These are phyloP conservation scores for Penicillium hesseltinei DNA, from an alignment of 2,329 filamentous ascomycete species.

Conservation along the genomic window DNA sequence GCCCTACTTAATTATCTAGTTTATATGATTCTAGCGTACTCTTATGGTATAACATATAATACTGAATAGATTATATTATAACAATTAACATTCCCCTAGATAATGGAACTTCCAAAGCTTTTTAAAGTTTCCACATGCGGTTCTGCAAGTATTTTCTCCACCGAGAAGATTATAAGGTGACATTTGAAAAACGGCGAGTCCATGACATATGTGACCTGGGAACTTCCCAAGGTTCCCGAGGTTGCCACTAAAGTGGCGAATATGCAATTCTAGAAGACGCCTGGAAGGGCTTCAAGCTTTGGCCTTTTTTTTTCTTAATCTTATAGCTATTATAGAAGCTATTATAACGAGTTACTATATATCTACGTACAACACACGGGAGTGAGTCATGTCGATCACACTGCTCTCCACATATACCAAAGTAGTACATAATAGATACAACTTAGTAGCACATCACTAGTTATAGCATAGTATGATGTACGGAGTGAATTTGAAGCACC, in stretches of 20 bases:
- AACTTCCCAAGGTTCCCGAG: neutral
- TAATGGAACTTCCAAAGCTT: neutral
- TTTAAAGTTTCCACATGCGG: neutral
- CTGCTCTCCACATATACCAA: too few species aligned
- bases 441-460: too few species aligned
- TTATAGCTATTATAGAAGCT: neutral
- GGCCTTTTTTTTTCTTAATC: neutral
- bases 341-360: neutral
- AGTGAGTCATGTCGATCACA: conserved; percentile 2
- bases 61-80: neutral
- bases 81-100: neutral
- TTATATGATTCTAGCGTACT: neutral
- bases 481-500: neutral
- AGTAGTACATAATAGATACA: neutral
- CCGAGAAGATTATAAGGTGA: neutral
- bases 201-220: conserved; percentile 5
- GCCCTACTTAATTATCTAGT: neutral
- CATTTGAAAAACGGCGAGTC: conserved; percentile 5
- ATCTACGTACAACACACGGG: neutral
- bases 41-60: neutral
- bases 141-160: neutral
- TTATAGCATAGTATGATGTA: neutral
- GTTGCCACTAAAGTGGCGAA: conserved; percentile 6
- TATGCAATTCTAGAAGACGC: conserved; percentile 36
- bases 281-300: conserved; percentile 33